A percentile compares a stretch with the other conserved stretches of the same genome.
Evolutionary conservation across 257 asterid genomes (phyloP).

Genomic region (Linderniella brevidens): DNA sequence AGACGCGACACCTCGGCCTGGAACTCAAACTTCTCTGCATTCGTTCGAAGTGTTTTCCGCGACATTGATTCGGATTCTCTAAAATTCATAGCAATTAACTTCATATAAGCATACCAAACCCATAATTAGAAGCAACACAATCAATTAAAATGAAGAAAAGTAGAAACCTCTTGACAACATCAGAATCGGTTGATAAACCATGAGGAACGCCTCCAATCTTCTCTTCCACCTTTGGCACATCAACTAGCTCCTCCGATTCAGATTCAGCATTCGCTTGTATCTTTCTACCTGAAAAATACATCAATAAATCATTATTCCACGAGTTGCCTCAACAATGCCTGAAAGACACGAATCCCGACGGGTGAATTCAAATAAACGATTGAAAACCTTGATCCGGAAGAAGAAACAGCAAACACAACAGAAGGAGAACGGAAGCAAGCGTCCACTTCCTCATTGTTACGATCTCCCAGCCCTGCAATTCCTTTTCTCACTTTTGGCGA

Average conservation of each 20-base stretch:
- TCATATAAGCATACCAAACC: not conserved
- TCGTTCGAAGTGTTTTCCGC: constrained; percentile 42
- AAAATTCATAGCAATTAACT: constrained; percentile 13
- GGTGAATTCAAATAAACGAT: not conserved
- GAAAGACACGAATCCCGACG: not conserved
- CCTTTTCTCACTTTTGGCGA: no score
- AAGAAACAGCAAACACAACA: constrained; percentile 49
- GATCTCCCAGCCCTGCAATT: not conserved
- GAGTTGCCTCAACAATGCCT: not conserved
- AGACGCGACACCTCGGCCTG: constrained; percentile 98
- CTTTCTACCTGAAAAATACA: constrained; percentile 30
- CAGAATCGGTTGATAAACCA: constrained; percentile 89
- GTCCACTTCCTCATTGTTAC: constrained; percentile 75
- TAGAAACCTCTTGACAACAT: constrained; percentile 58
- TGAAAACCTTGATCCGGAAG: constrained; percentile 72
- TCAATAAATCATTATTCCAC: not conserved
- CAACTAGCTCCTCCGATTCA: constrained; percentile 45
- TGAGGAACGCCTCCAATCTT: constrained; percentile 65
- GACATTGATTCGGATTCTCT: constrained; percentile 94
- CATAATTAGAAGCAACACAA: not conserved
- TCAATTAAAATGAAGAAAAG: not conserved
- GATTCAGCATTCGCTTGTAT: constrained; percentile 65
- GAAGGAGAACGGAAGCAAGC: constrained; percentile 43
- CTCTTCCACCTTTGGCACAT: constrained; percentile 81
- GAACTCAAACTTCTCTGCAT: constrained; percentile 86